phyloP scores from a whole-genome alignment of 2,329 filamentous ascomycete species.

The Ceratocystis harringtonii region DNA sequence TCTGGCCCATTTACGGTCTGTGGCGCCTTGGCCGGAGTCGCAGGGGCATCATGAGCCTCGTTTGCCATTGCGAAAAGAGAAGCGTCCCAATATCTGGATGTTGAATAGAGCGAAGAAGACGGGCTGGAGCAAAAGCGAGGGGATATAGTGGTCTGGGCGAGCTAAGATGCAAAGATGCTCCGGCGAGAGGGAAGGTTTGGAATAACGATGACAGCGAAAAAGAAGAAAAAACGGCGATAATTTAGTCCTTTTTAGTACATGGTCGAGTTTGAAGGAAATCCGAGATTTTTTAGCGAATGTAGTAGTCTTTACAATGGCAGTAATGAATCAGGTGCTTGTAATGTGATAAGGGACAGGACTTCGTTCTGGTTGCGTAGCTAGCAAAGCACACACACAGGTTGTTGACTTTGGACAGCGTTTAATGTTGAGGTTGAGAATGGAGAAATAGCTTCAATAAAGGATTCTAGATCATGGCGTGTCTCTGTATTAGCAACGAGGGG shows the following conservation, averaged over 20 bases:
- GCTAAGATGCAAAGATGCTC: neutral
- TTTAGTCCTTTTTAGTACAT: neutral
- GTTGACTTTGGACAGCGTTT: neutral
- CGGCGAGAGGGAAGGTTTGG: neutral
- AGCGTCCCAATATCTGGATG: too few species aligned
- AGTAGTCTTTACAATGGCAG: neutral
- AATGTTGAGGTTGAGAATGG: too few species aligned
- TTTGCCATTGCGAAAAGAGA: neutral
- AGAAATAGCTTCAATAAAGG: too few species aligned
- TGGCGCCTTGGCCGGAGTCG: neutral
- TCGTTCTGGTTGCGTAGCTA: neutral
- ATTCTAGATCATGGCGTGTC: neutral
- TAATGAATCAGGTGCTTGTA: neutral
- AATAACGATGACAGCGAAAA: neutral
- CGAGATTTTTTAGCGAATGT: neutral
- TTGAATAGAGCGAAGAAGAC: too few species aligned
- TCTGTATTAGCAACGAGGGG: neutral
- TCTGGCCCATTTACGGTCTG: neutral
- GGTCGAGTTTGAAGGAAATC: neutral
- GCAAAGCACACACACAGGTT: neutral
- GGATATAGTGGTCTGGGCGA: neutral
- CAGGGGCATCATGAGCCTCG: neutral
- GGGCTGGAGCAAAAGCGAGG: too few species aligned
- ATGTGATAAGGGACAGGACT: neutral
- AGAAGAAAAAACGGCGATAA: neutral